Evolutionary conservation across 208 protist species (phyloP).

Genomic region (Trypanosoma theileri): DNA sequence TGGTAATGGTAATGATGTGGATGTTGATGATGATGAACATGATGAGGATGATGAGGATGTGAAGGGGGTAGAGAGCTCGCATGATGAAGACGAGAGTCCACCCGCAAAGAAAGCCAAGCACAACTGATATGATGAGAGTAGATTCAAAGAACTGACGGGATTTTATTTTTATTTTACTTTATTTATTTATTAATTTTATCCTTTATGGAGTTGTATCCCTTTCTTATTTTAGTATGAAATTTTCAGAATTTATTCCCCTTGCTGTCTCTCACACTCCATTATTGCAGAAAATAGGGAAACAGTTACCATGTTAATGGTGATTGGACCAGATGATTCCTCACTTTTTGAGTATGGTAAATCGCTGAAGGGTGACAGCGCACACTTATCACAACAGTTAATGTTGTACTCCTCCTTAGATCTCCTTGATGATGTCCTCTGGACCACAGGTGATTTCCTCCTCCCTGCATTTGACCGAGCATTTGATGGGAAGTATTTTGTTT

Average conservation of each 20-base stretch:
- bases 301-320: constrained; percentile 25
- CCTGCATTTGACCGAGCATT: constrained; percentile 47
- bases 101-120: too few relatives aligned
- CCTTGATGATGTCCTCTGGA: constrained; percentile 54
- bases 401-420: constrained; percentile 52
- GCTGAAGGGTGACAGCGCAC: background rate
- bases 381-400: constrained; percentile 39
- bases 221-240: background rate
- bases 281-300: background rate
- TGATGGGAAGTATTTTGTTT: constrained; percentile 53
- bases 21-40: background rate
- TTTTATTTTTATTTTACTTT: too few relatives aligned
- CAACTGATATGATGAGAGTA: too few relatives aligned
- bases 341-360: constrained; percentile 27
- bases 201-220: too few relatives aligned
- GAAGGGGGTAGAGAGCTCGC: background rate
- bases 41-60: background rate
- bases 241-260: background rate
- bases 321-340: constrained; percentile 28
- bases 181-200: too few relatives aligned
- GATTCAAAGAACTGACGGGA: too few relatives aligned
- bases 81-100: background rate
- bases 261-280: background rate
- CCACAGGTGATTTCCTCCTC: constrained; percentile 41
- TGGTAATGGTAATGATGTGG: constrained; percentile 1